Evolutionary conservation across 768 basidiomycete species (phyloP).

Genomic region (Phanerodontia chrysosporium): DNA sequence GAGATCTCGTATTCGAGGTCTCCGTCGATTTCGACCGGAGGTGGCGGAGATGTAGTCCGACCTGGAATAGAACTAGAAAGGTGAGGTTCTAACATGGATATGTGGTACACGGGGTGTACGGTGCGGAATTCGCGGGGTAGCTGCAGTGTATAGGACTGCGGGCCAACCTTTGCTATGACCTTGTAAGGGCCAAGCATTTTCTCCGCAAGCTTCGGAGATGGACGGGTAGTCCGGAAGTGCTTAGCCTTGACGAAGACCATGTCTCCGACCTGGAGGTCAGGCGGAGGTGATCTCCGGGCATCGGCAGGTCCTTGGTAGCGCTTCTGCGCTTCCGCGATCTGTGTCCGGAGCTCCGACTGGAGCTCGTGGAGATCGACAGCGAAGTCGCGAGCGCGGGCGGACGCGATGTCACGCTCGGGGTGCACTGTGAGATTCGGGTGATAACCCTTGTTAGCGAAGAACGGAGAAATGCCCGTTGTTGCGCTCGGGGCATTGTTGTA

Average conservation of each 20-base stretch:
- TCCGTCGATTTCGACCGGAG: no score
- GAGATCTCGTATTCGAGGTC: no score
- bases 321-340: not conserved
- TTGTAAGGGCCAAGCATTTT: constrained; percentile 13
- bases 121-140: not conserved
- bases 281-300: not conserved
- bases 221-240: not conserved
- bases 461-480: constrained; percentile 22
- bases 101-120: not conserved
- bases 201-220: not conserved
- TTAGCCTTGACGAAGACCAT: not conserved
- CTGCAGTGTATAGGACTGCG: constrained; percentile 8
- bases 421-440: constrained; percentile 11
- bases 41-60: no score
- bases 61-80: no score
- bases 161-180: constrained; percentile 12
- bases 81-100: no score
- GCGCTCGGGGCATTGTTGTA: constrained; percentile 30
- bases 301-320: not conserved
- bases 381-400: not conserved
- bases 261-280: not conserved
- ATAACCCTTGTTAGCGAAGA: constrained; percentile 22
- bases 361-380: not conserved
- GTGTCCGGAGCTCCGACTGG: not conserved
- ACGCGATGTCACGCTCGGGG: not conserved